Evolutionary conservation across 2,329 filamentous ascomycete species (phyloP).

Genomic region (Bertia moriformis): DNA sequence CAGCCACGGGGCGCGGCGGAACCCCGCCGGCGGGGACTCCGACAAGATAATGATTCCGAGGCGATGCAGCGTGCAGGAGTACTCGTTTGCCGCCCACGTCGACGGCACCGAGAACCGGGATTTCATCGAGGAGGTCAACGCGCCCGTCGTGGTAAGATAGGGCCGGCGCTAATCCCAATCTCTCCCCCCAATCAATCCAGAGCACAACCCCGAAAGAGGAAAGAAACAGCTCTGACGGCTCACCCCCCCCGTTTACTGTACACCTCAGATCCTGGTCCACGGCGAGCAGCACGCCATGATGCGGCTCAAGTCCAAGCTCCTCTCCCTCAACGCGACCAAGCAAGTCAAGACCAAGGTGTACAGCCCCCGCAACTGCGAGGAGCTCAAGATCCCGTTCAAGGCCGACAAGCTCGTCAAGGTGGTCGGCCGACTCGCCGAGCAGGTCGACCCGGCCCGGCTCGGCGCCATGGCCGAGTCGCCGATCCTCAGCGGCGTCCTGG

Average conservation of each 20-base stretch:
- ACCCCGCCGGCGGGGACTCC: slow-evolving; percentile 32
- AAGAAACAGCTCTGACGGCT: slow-evolving; percentile 4
- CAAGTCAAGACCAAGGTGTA: slow-evolving; percentile 76
- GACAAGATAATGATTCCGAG: slow-evolving; percentile 85
- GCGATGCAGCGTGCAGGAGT: slow-evolving; percentile 84
- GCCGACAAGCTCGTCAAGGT: slow-evolving; percentile 93
- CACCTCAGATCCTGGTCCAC: slow-evolving; percentile 94
- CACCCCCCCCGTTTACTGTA: slow-evolving; percentile 25
- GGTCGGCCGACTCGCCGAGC: slow-evolving; percentile 78
- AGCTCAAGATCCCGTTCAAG: slow-evolving; percentile 86
- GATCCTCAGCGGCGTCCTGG: slow-evolving; percentile 79
- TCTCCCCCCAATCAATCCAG: background rate
- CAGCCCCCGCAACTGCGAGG: slow-evolving; percentile 87
- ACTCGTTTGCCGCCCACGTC: slow-evolving; percentile 90
- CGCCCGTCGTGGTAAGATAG: slow-evolving; percentile 84
- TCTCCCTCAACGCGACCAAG: slow-evolving; percentile 79
- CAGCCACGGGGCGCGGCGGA: too few relatives aligned
- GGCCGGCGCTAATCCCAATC: slow-evolving; percentile 12
- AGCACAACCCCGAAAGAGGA: slow-evolving; percentile 10
- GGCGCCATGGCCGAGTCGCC: slow-evolving; percentile 14
- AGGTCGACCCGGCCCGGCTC: slow-evolving; percentile 46
- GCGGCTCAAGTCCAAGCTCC: slow-evolving; percentile 81
- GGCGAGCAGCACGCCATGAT: slow-evolving; percentile 98
- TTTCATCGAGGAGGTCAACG: slow-evolving; percentile 87
- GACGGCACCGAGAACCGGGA: slow-evolving; percentile 90